Evolutionary conservation across 257 asterid genomes (phyloP).

Genomic region (Plectranthus barbatus): DNA sequence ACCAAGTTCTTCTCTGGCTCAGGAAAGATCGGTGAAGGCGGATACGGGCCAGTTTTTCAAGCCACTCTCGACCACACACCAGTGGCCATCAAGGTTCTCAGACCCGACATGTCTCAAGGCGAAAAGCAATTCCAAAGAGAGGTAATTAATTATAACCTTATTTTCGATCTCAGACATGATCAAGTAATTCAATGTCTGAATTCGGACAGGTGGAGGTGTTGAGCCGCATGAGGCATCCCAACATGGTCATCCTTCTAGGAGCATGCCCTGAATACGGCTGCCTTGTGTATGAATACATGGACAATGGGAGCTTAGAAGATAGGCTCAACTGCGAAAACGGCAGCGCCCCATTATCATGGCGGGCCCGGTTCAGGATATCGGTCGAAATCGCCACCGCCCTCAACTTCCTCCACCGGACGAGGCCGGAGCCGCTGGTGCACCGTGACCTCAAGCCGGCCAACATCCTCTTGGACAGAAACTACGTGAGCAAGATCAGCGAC

Average conservation of each 20-base stretch:
- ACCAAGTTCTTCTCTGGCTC: slow-evolving; percentile 49
- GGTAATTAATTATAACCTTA: slow-evolving; percentile 31
- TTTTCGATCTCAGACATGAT: too few species aligned
- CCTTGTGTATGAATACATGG: too few species aligned
- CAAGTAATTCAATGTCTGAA: too few species aligned
- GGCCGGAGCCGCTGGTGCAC: slow-evolving; percentile 83
- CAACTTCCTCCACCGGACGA: slow-evolving; percentile 69
- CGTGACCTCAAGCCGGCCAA: slow-evolving; percentile 90
- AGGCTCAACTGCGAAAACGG: slow-evolving; percentile 42
- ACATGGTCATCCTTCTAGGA: too few species aligned
- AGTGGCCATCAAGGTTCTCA: slow-evolving; percentile 76
- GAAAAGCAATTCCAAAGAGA: slow-evolving; percentile 67
- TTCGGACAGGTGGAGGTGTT: slow-evolving; percentile 86
- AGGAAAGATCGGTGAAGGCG: slow-evolving; percentile 81
- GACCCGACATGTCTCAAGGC: slow-evolving; percentile 71
- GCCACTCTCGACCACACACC: slow-evolving; percentile 61
- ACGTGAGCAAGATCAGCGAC: slow-evolving; percentile 75
- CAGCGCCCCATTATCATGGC: slow-evolving; percentile 52
- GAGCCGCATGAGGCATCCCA: slow-evolving; percentile 78
- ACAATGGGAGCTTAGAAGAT: too few species aligned
- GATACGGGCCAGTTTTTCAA: slow-evolving; percentile 73
- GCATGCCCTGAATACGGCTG: too few species aligned
- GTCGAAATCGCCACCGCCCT: slow-evolving; percentile 83
- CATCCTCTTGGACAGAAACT: slow-evolving; percentile 64
- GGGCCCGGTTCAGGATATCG: slow-evolving; percentile 56